Percentiles rank a stretch among this genome's conserved stretches.
Evolutionary conservation across 2,329 filamentous ascomycete species (phyloP).

Genomic region (Pseudocercospora ulei): DNA sequence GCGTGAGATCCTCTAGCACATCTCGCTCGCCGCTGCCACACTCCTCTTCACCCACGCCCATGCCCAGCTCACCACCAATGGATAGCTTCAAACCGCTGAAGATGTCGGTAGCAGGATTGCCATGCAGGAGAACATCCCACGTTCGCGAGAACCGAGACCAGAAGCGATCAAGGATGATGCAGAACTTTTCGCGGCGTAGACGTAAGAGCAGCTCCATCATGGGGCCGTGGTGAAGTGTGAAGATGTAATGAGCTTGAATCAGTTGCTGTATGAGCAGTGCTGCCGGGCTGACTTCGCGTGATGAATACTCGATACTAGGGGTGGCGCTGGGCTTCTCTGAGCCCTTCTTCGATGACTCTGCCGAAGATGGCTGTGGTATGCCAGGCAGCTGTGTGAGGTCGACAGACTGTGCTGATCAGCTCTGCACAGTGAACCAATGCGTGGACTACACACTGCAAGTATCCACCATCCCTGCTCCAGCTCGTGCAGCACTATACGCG

Average conservation of each 20-base stretch:
- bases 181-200: constrained; percentile 58
- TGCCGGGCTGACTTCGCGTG: constrained; percentile 77
- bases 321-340: constrained; percentile 20
- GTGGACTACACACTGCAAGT: constrained; percentile 58
- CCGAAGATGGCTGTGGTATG: constrained; percentile 30
- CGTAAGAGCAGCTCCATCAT: constrained; percentile 61
- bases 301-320: constrained; percentile 65
- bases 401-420: constrained; percentile 51
- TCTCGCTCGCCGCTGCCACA: constrained; percentile 88
- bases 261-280: constrained; percentile 70
- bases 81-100: constrained; percentile 80
- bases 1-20: constrained; percentile 79
- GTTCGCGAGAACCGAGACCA: constrained; percentile 60
- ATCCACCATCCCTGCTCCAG: constrained; percentile 93
- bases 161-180: constrained; percentile 62
- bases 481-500: constrained; percentile 73
- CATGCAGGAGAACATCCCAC: constrained; percentile 86
- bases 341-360: constrained; percentile 25
- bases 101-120: constrained; percentile 71
- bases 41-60: constrained; percentile 92
- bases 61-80: constrained; percentile 78
- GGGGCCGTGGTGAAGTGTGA: constrained; percentile 75
- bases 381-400: constrained; percentile 66
- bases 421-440: constrained; percentile 3
- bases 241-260: constrained; percentile 68